These are phyloP conservation scores for Pelargonium myrrhifolium DNA, from an alignment of 441 rosid species.

Conservation along the genomic window DNA sequence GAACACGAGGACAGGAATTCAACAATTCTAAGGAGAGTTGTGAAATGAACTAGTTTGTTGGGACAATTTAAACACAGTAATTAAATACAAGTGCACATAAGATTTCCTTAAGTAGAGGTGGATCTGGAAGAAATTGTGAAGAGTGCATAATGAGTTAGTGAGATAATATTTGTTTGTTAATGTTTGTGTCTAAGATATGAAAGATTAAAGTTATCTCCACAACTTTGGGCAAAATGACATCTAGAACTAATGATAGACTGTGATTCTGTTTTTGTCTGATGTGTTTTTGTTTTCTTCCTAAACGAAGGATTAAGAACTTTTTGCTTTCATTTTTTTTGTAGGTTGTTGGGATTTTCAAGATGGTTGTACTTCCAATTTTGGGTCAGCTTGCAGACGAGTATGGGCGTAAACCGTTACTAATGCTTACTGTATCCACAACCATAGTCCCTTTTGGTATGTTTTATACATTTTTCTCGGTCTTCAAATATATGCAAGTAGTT, in stretches of 20 bases:
- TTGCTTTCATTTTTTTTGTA: constrained; percentile 9
- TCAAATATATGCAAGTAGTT: background rate
- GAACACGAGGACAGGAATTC: background rate
- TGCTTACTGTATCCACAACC: constrained; percentile 38
- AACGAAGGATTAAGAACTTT: too few species aligned
- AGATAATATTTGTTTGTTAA: background rate
- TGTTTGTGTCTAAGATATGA: background rate
- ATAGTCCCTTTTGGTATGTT: constrained; percentile 46
- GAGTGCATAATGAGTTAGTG: background rate
- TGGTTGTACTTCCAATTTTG: constrained; percentile 45
- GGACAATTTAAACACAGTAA: background rate
- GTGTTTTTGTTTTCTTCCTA: background rate
- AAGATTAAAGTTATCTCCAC: background rate
- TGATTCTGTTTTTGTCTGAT: background rate
- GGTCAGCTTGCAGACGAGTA: constrained; percentile 58
- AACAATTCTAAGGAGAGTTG: background rate
- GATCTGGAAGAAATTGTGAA: background rate
- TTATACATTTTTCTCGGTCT: background rate
- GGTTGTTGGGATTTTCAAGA: constrained; percentile 57
- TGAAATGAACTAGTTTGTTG: background rate
- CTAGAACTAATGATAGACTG: background rate
- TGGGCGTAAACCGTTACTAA: constrained; percentile 46
- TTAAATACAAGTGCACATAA: background rate
- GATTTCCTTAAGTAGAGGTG: background rate
- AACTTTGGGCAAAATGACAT: constrained; percentile 2